Evolutionary conservation across 495 filamentous ascomycete species (phyloP), one percentile per base, ranked within the genome.

Genomic region (Aspergillus nanangensis): DNA sequence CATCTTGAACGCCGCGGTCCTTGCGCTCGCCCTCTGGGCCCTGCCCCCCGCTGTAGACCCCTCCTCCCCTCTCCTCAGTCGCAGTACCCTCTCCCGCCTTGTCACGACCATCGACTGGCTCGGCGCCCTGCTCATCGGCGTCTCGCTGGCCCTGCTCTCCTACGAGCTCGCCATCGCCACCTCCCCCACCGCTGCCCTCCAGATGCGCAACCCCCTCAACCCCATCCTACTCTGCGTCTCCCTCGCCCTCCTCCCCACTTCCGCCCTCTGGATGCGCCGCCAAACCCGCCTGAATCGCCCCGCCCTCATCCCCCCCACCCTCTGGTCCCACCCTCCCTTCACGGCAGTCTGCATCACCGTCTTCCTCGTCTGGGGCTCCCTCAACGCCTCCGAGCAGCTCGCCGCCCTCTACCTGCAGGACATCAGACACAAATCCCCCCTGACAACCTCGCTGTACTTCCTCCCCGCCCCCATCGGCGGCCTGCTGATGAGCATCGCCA

Each of bases 71-170:
- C 8, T 5, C 8, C 8, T 13, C n/a, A n/a, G n/a, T n/a, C n/a
- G n/a, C 34, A 8, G 15, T 5, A 15, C 34, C 8, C 14, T 36
- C 8, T 5, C 8, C 34, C 52, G 58, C 23, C 21, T 76, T 11
- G 40, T 29, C 9, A 33, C 41, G 8, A 66, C 71, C 15, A 69
- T 79, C 41, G 75, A 79, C 51, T 78, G 73, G 72, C 43, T 76
- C 21, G 73, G 74, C 3, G 63, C 58, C 19, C 11, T 60, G 7
- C 35, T 75, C 17, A 47, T 65, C 1, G 72, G 63, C 47, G 56
- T 52, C 10, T 63, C 47, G 14, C 52, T 78, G 5, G 71, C 56
- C 5, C 34, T 74, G 29, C 52, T 76, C 5, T 67, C 62, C 0
- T 76, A 74, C 38, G 67, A 75, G 8, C 55, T 65, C 10, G 57